Percentiles rank a stretch among this genome's conserved stretches.
Evolutionary conservation across 73 alveolate genomes (phyloP).

Genomic region (Tetrahymena elliotti): DNA sequence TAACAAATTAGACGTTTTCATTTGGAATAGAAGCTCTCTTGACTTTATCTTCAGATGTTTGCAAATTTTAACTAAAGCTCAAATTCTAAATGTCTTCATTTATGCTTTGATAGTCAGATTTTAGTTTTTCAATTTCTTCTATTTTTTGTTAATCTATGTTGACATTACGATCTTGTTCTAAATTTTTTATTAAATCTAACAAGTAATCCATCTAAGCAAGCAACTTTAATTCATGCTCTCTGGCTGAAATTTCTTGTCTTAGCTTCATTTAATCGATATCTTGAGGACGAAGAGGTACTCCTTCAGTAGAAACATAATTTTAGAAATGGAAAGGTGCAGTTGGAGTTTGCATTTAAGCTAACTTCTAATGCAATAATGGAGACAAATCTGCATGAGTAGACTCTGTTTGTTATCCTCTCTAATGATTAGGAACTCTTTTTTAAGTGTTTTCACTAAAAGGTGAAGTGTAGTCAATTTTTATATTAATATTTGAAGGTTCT

Average conservation of each 20-base stretch:
- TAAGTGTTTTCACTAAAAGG: neutral
- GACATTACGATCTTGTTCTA: neutral
- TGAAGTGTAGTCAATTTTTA: neutral
- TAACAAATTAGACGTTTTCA: neutral
- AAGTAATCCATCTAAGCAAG: neutral
- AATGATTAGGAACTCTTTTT: neutral
- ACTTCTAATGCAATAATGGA: neutral
- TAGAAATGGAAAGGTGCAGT: neutral
- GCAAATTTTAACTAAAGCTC: neutral
- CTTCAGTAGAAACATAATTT: neutral
- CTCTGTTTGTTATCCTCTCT: neutral
- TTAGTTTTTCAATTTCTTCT: neutral
- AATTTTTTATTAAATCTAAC: neutral
- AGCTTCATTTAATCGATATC: neutral
- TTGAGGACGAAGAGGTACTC: neutral
- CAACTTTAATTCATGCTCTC: neutral
- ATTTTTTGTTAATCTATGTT: neutral
- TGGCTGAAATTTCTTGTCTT: neutral
- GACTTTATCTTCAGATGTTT: neutral
- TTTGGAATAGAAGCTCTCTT: neutral
- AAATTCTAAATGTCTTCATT: neutral
- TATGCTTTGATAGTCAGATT: neutral
- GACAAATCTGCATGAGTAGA: neutral
- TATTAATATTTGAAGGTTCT: neutral
- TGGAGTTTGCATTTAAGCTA: neutral